These are phyloP conservation scores for Paramecium biaurelia DNA, from an alignment of 73 alveolate genomes.

Conservation along the genomic window DNA sequence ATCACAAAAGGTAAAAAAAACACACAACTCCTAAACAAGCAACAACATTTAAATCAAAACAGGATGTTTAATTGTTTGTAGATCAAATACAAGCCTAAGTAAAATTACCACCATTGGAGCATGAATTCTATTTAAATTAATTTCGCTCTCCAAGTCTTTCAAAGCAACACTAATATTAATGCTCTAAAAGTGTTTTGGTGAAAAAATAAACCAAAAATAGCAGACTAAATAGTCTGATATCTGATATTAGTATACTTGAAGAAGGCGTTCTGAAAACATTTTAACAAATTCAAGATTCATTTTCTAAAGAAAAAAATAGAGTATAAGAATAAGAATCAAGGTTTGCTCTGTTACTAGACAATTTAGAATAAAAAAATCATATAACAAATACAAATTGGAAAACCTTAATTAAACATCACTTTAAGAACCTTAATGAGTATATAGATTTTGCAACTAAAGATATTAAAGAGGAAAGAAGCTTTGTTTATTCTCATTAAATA, in stretches of 20 bases:
- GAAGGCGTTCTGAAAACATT: neutral
- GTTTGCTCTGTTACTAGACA: neutral
- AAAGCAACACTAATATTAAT: neutral
- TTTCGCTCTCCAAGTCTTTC: neutral
- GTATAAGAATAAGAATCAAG: neutral
- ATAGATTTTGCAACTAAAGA: slow-evolving; percentile 11
- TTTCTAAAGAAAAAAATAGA: neutral
- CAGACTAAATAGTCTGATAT: neutral
- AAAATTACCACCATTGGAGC: neutral
- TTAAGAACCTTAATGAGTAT: neutral
- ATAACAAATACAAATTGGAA: slow-evolving; percentile 10
- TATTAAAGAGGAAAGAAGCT: neutral
- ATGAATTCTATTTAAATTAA: neutral
- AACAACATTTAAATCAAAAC: neutral
- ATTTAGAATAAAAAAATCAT: slow-evolving; percentile 1
- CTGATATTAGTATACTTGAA: neutral
- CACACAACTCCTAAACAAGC: neutral
- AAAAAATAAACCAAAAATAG: neutral
- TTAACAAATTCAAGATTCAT: neutral
- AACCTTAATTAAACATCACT: neutral
- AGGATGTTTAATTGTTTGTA: neutral
- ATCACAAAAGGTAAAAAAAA: neutral
- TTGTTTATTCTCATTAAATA: neutral
- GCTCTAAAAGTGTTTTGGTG: neutral
- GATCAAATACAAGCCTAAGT: neutral